Evolutionary conservation across 805 yeast genomes (phyloP).

Genomic region (Maudiozyma saulgeensis): DNA sequence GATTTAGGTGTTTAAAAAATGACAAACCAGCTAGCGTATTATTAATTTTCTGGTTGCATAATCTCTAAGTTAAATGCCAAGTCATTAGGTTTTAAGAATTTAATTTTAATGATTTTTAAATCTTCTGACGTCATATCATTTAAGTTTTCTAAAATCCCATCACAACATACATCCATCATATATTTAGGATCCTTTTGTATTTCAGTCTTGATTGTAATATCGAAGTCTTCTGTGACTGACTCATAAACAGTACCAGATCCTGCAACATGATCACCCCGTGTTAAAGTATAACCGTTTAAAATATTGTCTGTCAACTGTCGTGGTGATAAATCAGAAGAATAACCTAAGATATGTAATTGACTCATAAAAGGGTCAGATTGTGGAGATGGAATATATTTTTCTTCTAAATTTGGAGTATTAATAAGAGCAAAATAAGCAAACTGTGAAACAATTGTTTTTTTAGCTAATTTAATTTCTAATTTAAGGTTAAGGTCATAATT

Average conservation of each 20-base stretch:
- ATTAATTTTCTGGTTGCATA: neutral
- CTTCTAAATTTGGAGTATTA: conserved; percentile 24
- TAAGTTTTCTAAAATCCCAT: conserved; percentile 22
- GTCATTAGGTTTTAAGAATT: conserved; percentile 6
- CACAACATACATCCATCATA: conserved; percentile 24
- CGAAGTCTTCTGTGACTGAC: conserved; percentile 11
- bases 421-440: conserved; percentile 24
- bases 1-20: neutral
- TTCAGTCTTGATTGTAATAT: conserved; percentile 9
- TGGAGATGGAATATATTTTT: conserved; percentile 25
- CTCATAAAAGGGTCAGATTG: conserved; percentile 15
- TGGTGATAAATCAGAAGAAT: conserved; percentile 9
- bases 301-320: conserved; percentile 11
- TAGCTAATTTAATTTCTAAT: conserved; percentile 3
- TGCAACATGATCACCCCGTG: conserved; percentile 7
- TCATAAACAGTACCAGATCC: conserved; percentile 11
- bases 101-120: conserved; percentile 4
- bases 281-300: conserved; percentile 22
- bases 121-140: conserved; percentile 2
- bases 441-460: neutral
- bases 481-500: conserved; percentile 24
- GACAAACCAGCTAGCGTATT: neutral
- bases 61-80: conserved; percentile 1
- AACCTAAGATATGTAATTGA: conserved; percentile 21
- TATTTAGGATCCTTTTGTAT: conserved; percentile 2